Evolutionary conservation across 345 rosid genomes (phyloP).

Genomic region (Gossypium australe): DNA sequence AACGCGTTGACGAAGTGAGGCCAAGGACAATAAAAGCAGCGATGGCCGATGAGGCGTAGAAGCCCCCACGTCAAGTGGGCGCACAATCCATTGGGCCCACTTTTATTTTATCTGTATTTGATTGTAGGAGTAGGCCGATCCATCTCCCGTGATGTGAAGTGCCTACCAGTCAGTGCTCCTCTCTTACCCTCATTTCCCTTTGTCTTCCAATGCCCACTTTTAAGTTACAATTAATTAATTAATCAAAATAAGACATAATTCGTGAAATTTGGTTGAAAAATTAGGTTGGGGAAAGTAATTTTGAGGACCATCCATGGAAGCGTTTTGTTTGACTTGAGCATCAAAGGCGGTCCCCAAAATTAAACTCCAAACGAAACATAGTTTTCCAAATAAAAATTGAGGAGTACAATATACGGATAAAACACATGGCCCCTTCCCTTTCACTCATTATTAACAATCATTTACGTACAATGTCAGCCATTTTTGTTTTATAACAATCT

Average conservation of each 20-base stretch:
- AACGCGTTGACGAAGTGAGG: neutral
- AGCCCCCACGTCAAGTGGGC: constrained; percentile 28
- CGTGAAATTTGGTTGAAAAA: too few relatives aligned
- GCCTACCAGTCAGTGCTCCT: too few relatives aligned
- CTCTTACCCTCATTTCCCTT: neutral
- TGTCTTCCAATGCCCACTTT: neutral
- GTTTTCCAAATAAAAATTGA: neutral
- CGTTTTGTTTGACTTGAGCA: neutral
- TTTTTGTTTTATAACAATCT: neutral
- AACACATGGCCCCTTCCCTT: neutral
- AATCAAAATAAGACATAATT: too few relatives aligned
- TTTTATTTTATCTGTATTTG: neutral
- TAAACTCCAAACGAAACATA: too few relatives aligned
- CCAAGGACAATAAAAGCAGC: neutral
- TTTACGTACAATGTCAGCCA: neutral
- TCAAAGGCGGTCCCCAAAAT: too few relatives aligned
- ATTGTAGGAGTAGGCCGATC: constrained; percentile 24
- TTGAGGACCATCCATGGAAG: too few relatives aligned
- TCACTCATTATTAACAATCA: neutral
- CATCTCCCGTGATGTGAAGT: too few relatives aligned
- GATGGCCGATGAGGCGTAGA: constrained; percentile 25
- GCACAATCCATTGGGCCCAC: constrained; percentile 28
- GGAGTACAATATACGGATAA: neutral
- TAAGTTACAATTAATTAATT: too few relatives aligned
- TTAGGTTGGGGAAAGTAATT: too few relatives aligned